Evolutionary conservation across 805 yeast genomes (phyloP).

Genomic region (Wickerhamiella slavikovae): DNA sequence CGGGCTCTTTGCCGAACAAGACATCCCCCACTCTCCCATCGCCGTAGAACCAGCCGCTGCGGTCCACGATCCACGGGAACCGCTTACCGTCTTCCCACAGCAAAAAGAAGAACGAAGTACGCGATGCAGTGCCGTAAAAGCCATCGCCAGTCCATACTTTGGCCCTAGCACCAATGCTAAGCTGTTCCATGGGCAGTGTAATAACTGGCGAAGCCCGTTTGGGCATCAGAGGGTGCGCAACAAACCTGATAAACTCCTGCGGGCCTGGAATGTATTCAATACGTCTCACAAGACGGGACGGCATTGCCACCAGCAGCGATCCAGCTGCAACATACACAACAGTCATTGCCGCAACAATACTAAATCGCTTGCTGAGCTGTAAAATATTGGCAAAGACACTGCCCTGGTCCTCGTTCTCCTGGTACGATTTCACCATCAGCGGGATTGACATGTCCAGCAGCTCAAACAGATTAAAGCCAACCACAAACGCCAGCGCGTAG

Average conservation of each 20-base stretch:
- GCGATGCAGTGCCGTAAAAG: conserved; percentile 64
- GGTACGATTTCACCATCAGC: conserved; percentile 30
- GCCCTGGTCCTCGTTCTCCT: conserved; percentile 29
- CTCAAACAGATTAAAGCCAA: conserved; percentile 39
- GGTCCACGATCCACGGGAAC: conserved; percentile 58
- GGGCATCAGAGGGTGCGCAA: conserved; percentile 59
- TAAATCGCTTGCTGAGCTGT: conserved; percentile 19
- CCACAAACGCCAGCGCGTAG: conserved; percentile 45
- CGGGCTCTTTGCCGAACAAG: conserved; percentile 57
- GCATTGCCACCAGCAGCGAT: conserved; percentile 29
- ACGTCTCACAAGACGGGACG: conserved; percentile 51
- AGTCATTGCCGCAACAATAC: conserved; percentile 19
- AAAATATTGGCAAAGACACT: conserved; percentile 21
- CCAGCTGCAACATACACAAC: conserved; percentile 23
- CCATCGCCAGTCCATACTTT: conserved; percentile 79
- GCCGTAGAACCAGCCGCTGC: conserved; percentile 84
- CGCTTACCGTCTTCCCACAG: conserved; percentile 35
- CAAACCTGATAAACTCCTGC: conserved; percentile 35
- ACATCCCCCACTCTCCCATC: conserved; percentile 73
- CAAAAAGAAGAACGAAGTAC: conserved; percentile 51
- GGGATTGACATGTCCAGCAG: conserved; percentile 35
- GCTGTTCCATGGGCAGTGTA: conserved; percentile 36
- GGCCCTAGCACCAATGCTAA: conserved; percentile 37
- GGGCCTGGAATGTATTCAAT: conserved; percentile 49
- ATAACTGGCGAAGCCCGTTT: conserved; percentile 57